Evolutionary conservation across 73 alveolate species (phyloP).

Genomic region (Stentor roeselii): DNA sequence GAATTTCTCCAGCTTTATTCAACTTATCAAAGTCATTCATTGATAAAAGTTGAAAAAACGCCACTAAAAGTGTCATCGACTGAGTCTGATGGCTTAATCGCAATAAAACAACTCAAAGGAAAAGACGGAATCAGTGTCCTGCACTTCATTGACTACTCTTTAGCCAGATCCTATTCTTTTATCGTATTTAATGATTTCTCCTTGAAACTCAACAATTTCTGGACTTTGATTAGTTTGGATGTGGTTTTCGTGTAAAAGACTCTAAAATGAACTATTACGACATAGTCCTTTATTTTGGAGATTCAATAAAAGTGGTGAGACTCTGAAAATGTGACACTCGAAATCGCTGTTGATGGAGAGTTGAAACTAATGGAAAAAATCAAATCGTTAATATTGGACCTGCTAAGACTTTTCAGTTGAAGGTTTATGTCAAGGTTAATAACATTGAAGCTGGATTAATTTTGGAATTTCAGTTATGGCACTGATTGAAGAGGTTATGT

Average conservation of each 20-base stretch:
- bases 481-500: constrained; percentile 79
- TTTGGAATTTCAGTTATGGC: constrained; percentile 82
- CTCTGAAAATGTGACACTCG: constrained; percentile 82
- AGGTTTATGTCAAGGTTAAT: constrained; percentile 76
- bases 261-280: constrained; percentile 78
- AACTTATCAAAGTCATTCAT: background rate
- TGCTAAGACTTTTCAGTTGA: too few species aligned
- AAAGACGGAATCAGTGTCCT: constrained; percentile 52
- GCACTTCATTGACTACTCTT: constrained; percentile 63
- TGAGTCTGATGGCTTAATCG: constrained; percentile 53
- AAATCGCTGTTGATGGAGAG: constrained; percentile 81
- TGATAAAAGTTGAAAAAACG: too few species aligned
- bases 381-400: constrained; percentile 59
- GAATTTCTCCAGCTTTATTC: background rate
- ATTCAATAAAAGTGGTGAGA: constrained; percentile 77
- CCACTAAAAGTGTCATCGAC: constrained; percentile 5
- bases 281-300: constrained; percentile 70
- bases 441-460: constrained; percentile 86
- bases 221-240: constrained; percentile 87
- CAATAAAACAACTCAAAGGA: constrained; percentile 68
- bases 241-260: constrained; percentile 90
- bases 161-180: constrained; percentile 22
- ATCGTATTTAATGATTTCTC: constrained; percentile 39
- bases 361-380: constrained; percentile 85
- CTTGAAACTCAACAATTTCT: constrained; percentile 37